Evolutionary conservation across 2,329 filamentous ascomycete genomes (phyloP), one percentile per base, ranked within the genome.

Genomic region (Penicillium sp.): DNA sequence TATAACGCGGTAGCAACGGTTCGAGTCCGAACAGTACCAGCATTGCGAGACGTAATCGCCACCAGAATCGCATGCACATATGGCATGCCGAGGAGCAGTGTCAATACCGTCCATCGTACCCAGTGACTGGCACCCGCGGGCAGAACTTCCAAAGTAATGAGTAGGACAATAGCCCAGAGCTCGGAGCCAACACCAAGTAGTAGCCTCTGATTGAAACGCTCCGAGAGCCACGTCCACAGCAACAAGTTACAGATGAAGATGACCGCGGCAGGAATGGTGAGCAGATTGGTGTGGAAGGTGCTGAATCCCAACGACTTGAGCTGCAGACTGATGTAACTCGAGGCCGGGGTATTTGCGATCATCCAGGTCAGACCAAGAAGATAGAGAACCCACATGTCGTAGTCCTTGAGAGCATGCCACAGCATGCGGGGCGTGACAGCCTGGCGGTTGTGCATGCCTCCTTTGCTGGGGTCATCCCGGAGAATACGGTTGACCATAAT

Each of bases 401-500:
- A 86, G 69, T 87, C 84, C 13, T 71, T 76, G 8, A 85, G 63
- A 28, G 81, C 81, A 13, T 81, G 65, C 77, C 80, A 83, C 14
- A 86, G 74, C 73, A 84, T 80, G 30, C 65, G 71, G 0, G 76
- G 72, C 0, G 77, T 80, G 6, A 87, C 71, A 0, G 81, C 82
- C 69, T 87, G 82, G 3, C 84, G 78, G 64, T 87, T 87, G 71
- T 87, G 84, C 85, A 87, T 87, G 62, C 81, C 81, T n/a, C 84
- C 84, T 64, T 87, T 87, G 51, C 79, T 81, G 0, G 83, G 83
- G 51, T 85, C 83, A 55, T 85, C 83, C 8, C 83, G 78, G 11
- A 85, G 74, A 26, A 88, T 79, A 26, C 83, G 82, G 69, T 90
- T 91, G 19, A 89, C 83, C 83, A 91, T 86, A 68, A 91, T 90